Base-by-base conservation (phyloP, 495 filamentous ascomycete species). In the Penicillium fimorum region DNA sequence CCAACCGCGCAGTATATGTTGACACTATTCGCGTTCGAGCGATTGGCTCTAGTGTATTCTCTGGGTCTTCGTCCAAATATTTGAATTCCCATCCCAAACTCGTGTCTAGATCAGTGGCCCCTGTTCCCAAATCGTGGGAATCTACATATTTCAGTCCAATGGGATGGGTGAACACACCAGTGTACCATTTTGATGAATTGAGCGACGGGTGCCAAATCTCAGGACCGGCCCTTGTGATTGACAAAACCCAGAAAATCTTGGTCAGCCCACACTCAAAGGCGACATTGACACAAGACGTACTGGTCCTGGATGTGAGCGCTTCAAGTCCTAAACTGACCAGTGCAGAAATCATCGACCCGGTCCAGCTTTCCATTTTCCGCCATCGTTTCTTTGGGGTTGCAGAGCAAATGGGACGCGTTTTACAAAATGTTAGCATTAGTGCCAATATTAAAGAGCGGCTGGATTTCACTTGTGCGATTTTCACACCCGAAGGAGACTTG, bases 171-270 rank as follows among this genome's bases (percentile, higher is more conserved):
- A 80, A 91, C 32, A 93, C 92, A 0, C 84, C 88, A 0, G 83
- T 96, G 53, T 95, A 90, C 72, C 89, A 86, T 67, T 78, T 96
- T 0, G 83, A 85, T 42, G 82, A 89, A 55, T 74, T 96, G 9
- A 70, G 66, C 7, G 77, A 89, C 24, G 89, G 90, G 9, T 82
- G 87, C 56, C 79, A 82, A 24, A 79, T 96, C 35, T 76, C 80
- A 40, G 92, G 92, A 3, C 92, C 92, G 15, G 92, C 92, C 0
- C 88, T 96, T 57, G 73, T 96, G 47, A 90, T 91, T 11, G 92
- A 96, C 65, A 88, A 90, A 33, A 96, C 92, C 6, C 92, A 96
- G 70, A 96, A 92, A 0, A 91, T 96, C 53, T 86, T 96, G 4
- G 80, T 96, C 20, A 87, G 88, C 0, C 92, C 90, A 6, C 81